Base-by-base conservation (phyloP, 75 land plant genomes). In the Selaginella moellendorffii region DNA sequence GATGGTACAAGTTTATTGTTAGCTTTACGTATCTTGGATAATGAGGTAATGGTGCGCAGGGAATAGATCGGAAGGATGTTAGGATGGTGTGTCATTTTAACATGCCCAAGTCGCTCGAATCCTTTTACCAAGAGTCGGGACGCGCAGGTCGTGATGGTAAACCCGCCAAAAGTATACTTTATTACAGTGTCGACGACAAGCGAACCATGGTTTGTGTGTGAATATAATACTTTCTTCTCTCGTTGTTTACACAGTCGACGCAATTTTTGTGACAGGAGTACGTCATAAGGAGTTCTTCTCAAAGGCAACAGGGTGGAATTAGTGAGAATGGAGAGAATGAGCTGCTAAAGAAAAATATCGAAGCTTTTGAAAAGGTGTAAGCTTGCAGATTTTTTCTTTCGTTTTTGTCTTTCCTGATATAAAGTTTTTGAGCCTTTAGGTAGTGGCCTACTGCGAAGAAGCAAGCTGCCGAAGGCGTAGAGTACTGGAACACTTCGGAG, bases 111-210 rank as follows among this genome's bases (percentile, higher is more conserved):
- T 83, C 96, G 28, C 77, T 90, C 72, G 96, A 90, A 71, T 65
- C 81, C 29, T 90, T 90, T 52, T 90, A 90, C 72, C 97, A 90
- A 72, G 97, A 90, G 69, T 90, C 88, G 17, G 97, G 97, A 60
- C 72, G 97, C 76, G 97, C 92, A 63, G 97, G 97, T 20, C 97
- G 97, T 67, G 97, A 90, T 77, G 83, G 82, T 29, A 70, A 80
- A 66, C 79, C 83, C 36, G 76, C 92, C 17, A 74, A 67, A 73
- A 90, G 87, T 75, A 30, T 90, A 9, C 65, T 90, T 61, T 90
- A 90, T 36, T 90, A 87, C 73, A 85, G 97, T 36, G 58, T 84
- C 36, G 92, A 90, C 53, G 97, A 90, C 54, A 68, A 75, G 18
- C 76, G 65, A 64, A 82, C 66, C 74, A 87, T 90, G 97, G 96